phyloP scores from a whole-genome alignment of 139 green algal genomes.

The Pleodorina starrii region DNA sequence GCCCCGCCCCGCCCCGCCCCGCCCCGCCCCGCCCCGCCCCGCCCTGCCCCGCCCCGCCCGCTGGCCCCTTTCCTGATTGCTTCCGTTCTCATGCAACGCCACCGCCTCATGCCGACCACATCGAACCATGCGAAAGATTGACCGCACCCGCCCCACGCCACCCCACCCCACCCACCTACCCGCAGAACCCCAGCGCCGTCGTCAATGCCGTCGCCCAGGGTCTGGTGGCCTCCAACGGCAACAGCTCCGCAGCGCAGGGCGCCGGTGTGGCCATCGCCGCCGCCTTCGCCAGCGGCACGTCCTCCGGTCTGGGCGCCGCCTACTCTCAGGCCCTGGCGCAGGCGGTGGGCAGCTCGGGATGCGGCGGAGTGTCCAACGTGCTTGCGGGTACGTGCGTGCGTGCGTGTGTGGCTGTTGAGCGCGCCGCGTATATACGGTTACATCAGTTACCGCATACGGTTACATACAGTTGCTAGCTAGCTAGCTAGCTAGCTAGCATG shows the following conservation, averaged over 20 bases:
- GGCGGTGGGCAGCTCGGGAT: constrained; percentile 40
- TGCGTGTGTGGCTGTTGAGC: background rate
- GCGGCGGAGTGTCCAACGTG: constrained; percentile 52
- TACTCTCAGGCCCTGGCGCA: constrained; percentile 45
- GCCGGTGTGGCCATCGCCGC: constrained; percentile 24
- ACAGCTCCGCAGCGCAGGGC: background rate
- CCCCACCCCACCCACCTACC: background rate
- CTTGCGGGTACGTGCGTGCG: constrained; percentile 35
- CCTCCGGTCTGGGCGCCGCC: constrained; percentile 14
- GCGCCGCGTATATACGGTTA: background rate
- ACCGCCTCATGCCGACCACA: background rate
- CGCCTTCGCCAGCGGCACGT: constrained; percentile 31
- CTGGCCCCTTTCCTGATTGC: background rate
- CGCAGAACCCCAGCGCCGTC: constrained; percentile 19
- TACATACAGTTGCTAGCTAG: background rate
- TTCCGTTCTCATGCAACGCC: background rate
- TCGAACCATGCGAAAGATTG: background rate
- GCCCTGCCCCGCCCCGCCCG: background rate
- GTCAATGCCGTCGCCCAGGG: constrained; percentile 13
- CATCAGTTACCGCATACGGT: background rate
- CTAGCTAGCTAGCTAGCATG: background rate
- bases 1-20: background rate
- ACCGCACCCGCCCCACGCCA: background rate
- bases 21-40: background rate
- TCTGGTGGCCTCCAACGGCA: constrained; percentile 44